Evolutionary conservation across 2,329 filamentous ascomycete genomes (phyloP).

Genomic region (Exophiala sideris): DNA sequence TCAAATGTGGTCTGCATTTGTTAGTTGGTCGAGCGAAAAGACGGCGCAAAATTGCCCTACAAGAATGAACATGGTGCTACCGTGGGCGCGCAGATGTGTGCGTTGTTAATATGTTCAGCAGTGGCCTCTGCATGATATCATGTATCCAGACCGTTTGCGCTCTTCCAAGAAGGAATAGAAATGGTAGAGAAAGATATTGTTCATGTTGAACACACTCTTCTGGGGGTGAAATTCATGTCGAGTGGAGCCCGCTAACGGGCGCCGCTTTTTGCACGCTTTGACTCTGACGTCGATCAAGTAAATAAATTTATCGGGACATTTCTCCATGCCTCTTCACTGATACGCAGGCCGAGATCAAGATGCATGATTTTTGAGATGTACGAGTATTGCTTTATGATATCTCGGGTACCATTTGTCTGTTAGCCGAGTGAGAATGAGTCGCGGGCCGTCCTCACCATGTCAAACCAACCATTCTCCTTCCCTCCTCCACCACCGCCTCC

Average conservation of each 20-base stretch:
- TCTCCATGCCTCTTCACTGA: neutral
- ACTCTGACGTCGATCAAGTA: neutral
- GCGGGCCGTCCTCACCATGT: constrained; percentile 11
- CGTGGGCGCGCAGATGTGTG: neutral
- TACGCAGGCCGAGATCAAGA: too few species aligned
- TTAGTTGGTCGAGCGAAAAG: neutral
- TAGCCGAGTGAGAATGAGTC: too few species aligned
- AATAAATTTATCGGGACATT: neutral
- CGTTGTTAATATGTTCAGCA: neutral
- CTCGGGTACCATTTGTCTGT: too few species aligned
- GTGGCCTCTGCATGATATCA: constrained; percentile 7
- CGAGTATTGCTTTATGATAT: too few species aligned
- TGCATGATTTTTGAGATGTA: too few species aligned
- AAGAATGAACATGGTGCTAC: constrained; percentile 30
- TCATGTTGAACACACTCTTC: too few species aligned
- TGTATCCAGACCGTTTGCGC: too few species aligned
- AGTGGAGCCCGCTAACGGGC: neutral
- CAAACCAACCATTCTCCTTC: constrained; percentile 42
- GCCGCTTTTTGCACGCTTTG: neutral
- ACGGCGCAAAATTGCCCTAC: constrained; percentile 14
- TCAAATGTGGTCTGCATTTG: constrained; percentile 75
- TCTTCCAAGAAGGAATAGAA: too few species aligned
- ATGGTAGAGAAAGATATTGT: too few species aligned
- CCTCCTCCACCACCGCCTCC: constrained; percentile 46
- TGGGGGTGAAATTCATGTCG: neutral